Base-by-base conservation (phyloP, 108 stramenopile genomes). In the Nitzschia sp. region DNA sequence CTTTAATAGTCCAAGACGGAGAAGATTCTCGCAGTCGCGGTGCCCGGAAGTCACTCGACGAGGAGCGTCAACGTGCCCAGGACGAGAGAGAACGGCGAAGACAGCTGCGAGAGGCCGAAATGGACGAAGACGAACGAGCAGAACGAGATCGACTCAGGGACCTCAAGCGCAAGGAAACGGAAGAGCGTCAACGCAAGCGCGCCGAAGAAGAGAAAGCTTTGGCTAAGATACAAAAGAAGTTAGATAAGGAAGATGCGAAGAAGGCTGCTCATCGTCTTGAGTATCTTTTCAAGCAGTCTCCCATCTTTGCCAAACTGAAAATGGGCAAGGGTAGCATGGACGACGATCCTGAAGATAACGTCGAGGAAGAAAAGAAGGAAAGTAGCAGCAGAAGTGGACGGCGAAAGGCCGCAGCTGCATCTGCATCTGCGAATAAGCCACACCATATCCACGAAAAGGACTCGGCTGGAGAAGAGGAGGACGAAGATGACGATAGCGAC, bases 251-350 rank as follows among this genome's bases (percentile, higher is more conserved):
- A 70, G 80, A 79, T n/a, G 19, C 75, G 30, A 83, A 82, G 53
- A 92, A 89, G 72, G 68, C 89, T 5, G 75, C 75, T 29, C 76
- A 89, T 38, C 81, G 97, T 53, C 82, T 99, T 23, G 91, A 97
- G 78, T 99, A 97, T 81, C 82, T 99, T 45, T 73, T 98, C 68
- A 78, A 85, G 49, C 99, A 99, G 80, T 84, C 83, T 1, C 92
- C 95, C 66, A 94, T 99, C 68, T 99, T 99, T 84, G 89, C 93
- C 3, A 97, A 89, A 67, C 60, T 93, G 29, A 85, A 81, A 54
- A 84, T 68, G 68, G 82, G 81, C 48, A 68, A 62, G 35, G 66
- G 75, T 23, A 47, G 66, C 30, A 66, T 82, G 70, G 79, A 77
- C 13, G 86, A 87, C 58, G 73, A 42, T 4, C 73, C 81, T 33